Base-by-base conservation (phyloP, 176 grass and related monocot species). In the Cenchrus fungigraminus region DNA sequence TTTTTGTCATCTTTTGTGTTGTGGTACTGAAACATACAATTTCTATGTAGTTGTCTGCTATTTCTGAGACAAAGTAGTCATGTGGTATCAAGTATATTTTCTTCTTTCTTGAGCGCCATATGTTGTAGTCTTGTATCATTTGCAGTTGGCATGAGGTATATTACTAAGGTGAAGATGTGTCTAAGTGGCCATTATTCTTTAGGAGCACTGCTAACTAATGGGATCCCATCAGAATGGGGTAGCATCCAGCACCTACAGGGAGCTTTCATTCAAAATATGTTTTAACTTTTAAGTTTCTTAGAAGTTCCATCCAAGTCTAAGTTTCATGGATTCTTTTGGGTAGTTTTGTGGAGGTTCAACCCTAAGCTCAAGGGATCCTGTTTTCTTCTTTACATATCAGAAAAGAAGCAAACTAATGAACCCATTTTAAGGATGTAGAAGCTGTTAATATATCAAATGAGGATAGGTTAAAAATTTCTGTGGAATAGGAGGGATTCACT, bases 31-130 rank as follows among this genome's bases (percentile, higher is more conserved):
- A 68, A 44, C 40, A 12, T 9, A 17, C 7, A 12, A 14, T 9
- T 28, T 80, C 16, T 56, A 63, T 80, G 12, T 81, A 70, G 58
- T 59, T n/a, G 12, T 62, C 29, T 81, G 65, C 57, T 60, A 42
- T 67, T 29, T 13, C n/a, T 46, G 56, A 56, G 22, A 62, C 19
- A 61, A 78, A 25, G 47, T 61, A 71, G 82, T 78, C 12, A 12
- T 56, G 3, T 78, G 66, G 59, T 66, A 58, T 66, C 55, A 16
- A 49, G 37, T 80, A 19, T 10, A 19, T 22, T 84, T 84, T 79
- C 46, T 58, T 65, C 8, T 28, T 88, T 78, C 20, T 58, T 31
- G 66, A 71, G 58, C 59, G 58, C 73, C 76, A 82, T 65, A 79
- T 86, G 15, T 54, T 77, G 34, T 12, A 65, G 60, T 53, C 55